Percentiles rank a stretch among this genome's conserved stretches.
These are phyloP conservation scores for Trypanosoma cruzi DNA, from an alignment of 208 protist species.

Conservation along the genomic window DNA sequence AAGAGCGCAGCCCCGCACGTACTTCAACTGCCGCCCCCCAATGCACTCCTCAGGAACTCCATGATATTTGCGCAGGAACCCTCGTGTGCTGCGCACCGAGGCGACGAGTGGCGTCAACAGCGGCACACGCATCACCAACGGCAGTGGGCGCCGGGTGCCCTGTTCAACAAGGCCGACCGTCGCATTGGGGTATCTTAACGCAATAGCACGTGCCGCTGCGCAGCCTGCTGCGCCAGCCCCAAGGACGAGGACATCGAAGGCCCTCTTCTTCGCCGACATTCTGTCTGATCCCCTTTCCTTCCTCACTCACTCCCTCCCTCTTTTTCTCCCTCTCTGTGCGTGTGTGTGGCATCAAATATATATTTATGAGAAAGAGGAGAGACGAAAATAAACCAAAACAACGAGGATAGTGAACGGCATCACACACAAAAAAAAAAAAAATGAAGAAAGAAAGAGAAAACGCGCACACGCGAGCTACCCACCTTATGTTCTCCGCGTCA, in stretches of 20 bases:
- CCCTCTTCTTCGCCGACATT: conserved; percentile 26
- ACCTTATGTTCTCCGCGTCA: conserved; percentile 4
- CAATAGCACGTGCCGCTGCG: conserved; percentile 56
- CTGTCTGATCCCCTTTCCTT: not conserved
- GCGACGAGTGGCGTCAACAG: conserved; percentile 57
- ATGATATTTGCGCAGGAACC: conserved; percentile 32
- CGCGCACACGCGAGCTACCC: not conserved
- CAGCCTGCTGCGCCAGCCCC: conserved; percentile 75
- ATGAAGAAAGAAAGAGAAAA: no score
- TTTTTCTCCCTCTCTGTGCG: not conserved
- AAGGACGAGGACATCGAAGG: conserved; percentile 74
- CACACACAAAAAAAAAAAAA: no score
- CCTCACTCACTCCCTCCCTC: not conserved
- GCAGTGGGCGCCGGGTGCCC: conserved; percentile 30
- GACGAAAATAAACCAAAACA: no score
- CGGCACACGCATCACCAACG: conserved; percentile 48
- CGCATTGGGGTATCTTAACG: conserved; percentile 43
- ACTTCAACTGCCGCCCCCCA: conserved; percentile 41
- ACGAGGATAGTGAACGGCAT: no score
- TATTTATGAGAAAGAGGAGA: no score
- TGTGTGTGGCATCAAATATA: not conserved
- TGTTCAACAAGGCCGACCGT: conserved; percentile 68
- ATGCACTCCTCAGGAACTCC: conserved; percentile 38
- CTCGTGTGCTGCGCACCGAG: conserved; percentile 24
- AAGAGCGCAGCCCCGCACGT: conserved; percentile 48